Evolutionary conservation across 306 rosid genomes (phyloP), one percentile per base, ranked within the genome.

Genomic region (Prunus armeniaca): DNA sequence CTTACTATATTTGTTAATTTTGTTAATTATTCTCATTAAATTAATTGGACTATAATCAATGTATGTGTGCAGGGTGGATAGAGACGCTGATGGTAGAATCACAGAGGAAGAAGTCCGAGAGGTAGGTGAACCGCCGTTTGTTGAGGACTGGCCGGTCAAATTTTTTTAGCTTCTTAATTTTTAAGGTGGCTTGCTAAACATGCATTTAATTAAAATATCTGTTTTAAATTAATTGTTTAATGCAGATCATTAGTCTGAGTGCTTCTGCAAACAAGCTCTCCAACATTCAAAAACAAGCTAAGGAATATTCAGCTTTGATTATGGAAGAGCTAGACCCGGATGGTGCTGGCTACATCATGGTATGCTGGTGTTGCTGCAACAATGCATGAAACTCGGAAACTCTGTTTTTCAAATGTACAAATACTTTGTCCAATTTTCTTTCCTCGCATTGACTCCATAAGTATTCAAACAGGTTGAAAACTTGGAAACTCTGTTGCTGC

Each of bases 291-390:
- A 83, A 85, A 24, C 89, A 83, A 69, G 81, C 91, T 0, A 69
- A 79, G 64, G 91, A 88, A 41, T 88, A 88, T 78, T 84, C 91
- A 5, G 91, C 89, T 7, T 45, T 88, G 73, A 88, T 88, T 54
- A 85, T 88, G 91, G 91, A 88, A 84, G 91, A 88, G 66, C 77
- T 88, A 38, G 91, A 88, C 83, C 89, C 91, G 4, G 86, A 83
- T 11, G 83, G 77, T 38, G 79, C 49, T 18, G 91, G 91, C 3
- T 88, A 83, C 73, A 88, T 88, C 75, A 85, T 88, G 91, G 88
- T 87, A 45, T 5, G 58, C 2, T 56, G 11, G 62, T 20, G 5
- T 56, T 56, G 17, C 9, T 17, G 17, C 9, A 54, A 15, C 20
- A 52, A 18, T 18, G 58, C 20, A 52, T 1, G 58, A 18, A 17